phyloP scores from a whole-genome alignment of 106 monocot species.

The Dioscorea alata region DNA sequence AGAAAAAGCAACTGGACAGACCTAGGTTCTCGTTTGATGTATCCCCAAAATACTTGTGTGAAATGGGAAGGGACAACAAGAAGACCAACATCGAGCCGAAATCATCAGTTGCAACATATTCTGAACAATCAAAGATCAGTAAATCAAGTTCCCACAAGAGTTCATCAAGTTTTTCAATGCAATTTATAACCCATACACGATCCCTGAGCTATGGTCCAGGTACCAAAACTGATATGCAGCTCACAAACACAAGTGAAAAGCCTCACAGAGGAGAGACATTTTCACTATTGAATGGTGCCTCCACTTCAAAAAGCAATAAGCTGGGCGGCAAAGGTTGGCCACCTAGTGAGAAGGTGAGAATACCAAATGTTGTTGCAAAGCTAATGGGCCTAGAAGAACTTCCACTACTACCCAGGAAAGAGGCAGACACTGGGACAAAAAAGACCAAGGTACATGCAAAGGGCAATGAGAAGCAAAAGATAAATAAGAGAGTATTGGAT shows the following conservation, averaged over 20 bases:
- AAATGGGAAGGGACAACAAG: not conserved
- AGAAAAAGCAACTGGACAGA: constrained; percentile 11
- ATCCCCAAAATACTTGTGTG: not conserved
- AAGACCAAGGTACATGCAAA: constrained; percentile 3
- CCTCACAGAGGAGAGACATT: constrained; percentile 7
- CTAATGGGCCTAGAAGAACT: constrained; percentile 89
- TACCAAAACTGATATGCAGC: not conserved
- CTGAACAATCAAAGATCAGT: not conserved
- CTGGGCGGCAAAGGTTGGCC: constrained; percentile 6
- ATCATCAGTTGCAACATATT: not conserved
- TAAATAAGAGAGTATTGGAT: not conserved
- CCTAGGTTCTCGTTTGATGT: constrained; percentile 27
- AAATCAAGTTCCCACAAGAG: constrained; percentile 11
- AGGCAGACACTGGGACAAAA: constrained; percentile 14
- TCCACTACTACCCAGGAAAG: constrained; percentile 26
- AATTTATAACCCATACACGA: constrained; percentile 13
- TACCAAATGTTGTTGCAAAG: constrained; percentile 75
- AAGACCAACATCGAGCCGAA: constrained; percentile 7
- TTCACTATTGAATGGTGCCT: constrained; percentile 4
- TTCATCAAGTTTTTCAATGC: constrained; percentile 22
- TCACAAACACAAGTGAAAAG: not conserved
- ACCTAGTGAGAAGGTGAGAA: constrained; percentile 37
- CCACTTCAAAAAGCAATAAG: constrained; percentile 8
- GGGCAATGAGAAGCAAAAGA: constrained; percentile 10
- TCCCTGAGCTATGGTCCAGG: constrained; percentile 24